Base-by-base conservation (phyloP, 2,329 filamentous ascomycete genomes). In the Grosmannia huntii region DNA sequence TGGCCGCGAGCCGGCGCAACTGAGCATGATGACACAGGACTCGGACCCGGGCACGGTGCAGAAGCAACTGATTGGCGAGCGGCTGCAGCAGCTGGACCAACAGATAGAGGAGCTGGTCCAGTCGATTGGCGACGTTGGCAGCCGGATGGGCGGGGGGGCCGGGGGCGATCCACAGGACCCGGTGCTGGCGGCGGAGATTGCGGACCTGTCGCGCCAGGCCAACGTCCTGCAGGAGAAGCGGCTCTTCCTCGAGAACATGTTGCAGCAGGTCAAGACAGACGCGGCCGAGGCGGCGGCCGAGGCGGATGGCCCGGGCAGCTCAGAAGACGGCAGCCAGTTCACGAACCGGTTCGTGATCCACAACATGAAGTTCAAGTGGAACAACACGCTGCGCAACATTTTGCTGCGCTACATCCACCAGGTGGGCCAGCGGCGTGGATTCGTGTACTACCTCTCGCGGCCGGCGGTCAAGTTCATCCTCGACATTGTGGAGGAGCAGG, bases 331-430 rank as follows among this genome's bases (percentile, higher is more conserved):
- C 54, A 96, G 88, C 70, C 91, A 97, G 68, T 99, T 96, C 76
- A 94, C 95, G 69, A 99, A 99, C 68, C 87, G 94, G 2, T 99
- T 99, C 74, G 92, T 97, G 65, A 87, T 99, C 56, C 94, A 99
- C 75, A 99, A 99, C 66, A 82, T 95, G 68, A 94, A 99, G 67
- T 76, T 99, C 59, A 99, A 99, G 71, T 99, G 94, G 94, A 97
- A 96, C 74, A 99, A 99, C 66, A 83, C 91, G 12, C 74, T 99
- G 44, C 84, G 94, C 60, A 97, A 99, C 68, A 96, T 96, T 66
- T 94, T 99, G 55, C 80, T 99, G 48, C 89, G 94, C 27, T 99
- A 99, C 70, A 95, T 94, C 62, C 94, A 99, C 68, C 94, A 99
- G 75, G 94, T 95, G 66, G 90, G 91, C 68, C 95, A 99, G 72